Evolutionary conservation across 345 rosid genomes (phyloP), one percentile per base, ranked within the genome.

Genomic region (Capsella bursapastoris): DNA sequence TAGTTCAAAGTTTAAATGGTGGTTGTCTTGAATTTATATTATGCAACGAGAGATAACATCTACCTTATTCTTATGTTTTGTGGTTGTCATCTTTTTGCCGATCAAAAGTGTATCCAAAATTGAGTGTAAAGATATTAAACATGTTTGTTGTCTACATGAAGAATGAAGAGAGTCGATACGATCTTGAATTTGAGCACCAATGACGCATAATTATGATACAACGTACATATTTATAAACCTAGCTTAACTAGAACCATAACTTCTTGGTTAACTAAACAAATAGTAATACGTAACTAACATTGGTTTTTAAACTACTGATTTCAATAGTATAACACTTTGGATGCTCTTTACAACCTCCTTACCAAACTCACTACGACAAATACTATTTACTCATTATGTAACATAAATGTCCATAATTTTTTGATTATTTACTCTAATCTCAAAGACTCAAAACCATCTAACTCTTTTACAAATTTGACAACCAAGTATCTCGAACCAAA

Each of bases 311-410:
- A 53, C 18, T 51, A 52, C 13, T 16, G 27, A 43, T 72, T 9
- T 63, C 25, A 22, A 22, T 22, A 22, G 16, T 13, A 53, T 43
- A 13, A n/a, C 34, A 56, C 50, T 44, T 65, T 35, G 65, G 58
- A 35, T 25, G 58, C 65, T 45, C 56, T 65, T 62, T 32, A 64
- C 64, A 10, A 64, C 50, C 64, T 65, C 50, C 25, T 73, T 11
- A 66, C 58, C 50, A 73, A 73, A 73, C 65, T 56, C 65, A 65
- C 49, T 1, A 35, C 56, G 41, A 45, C 22, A 53, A 8, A n/a
- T 13, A 44, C 64, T 55, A 64, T 56, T 56, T 56, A 45, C 56
- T 32, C 48, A 64, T 56, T 64, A 52, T 43, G 57, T 64, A 52
- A 64, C 64, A 64, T 64, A 31, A 53, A 72, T 64, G 32, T 56